These are phyloP conservation scores for Dorcoceras hygrometricum DNA, from an alignment of 257 asterid species.

Conservation along the genomic window DNA sequence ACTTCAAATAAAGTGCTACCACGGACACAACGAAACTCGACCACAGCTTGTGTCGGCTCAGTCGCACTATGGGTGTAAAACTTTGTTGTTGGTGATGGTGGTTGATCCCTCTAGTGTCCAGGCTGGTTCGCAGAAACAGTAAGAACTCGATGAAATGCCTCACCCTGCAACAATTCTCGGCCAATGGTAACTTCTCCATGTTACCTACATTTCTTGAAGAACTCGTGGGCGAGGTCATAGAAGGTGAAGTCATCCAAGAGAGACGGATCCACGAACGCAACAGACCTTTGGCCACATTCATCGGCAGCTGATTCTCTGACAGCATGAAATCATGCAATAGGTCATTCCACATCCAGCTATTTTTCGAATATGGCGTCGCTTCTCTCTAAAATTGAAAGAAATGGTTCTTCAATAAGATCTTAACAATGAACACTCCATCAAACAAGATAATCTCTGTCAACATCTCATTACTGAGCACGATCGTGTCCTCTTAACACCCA, in stretches of 20 bases:
- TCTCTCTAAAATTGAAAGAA: constrained; percentile 11
- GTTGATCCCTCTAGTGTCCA: not conserved
- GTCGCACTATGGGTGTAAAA: constrained; percentile 25
- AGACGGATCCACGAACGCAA: constrained; percentile 15
- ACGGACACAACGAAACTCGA: constrained; percentile 4
- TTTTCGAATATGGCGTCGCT: constrained; percentile 30
- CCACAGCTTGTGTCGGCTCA: constrained; percentile 30
- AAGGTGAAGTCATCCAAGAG: constrained; percentile 22
- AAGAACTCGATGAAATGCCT: constrained; percentile 34
- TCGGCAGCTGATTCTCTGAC: constrained; percentile 35
- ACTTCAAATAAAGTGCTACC: constrained; percentile 26
- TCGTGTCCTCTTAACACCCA: constrained; percentile 24
- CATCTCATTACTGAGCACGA: not conserved
- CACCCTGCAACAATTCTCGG: not conserved
- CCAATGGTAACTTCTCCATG: constrained; percentile 15
- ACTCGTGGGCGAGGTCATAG: constrained; percentile 26
- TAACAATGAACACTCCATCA: constrained; percentile 31
- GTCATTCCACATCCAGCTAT: constrained; percentile 28
- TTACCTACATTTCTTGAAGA: constrained; percentile 32
- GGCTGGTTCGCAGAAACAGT: constrained; percentile 23
- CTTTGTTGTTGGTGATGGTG: not conserved
- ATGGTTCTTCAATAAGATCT: constrained; percentile 27
- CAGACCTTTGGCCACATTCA: constrained; percentile 16
- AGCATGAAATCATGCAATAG: constrained; percentile 28
- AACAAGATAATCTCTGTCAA: constrained; percentile 22